A percentile compares a stretch with the other conserved stretches of the same genome.
Evolutionary conservation across 2,329 filamentous ascomycete genomes (phyloP).

Genomic region (Epichloe hybrida): DNA sequence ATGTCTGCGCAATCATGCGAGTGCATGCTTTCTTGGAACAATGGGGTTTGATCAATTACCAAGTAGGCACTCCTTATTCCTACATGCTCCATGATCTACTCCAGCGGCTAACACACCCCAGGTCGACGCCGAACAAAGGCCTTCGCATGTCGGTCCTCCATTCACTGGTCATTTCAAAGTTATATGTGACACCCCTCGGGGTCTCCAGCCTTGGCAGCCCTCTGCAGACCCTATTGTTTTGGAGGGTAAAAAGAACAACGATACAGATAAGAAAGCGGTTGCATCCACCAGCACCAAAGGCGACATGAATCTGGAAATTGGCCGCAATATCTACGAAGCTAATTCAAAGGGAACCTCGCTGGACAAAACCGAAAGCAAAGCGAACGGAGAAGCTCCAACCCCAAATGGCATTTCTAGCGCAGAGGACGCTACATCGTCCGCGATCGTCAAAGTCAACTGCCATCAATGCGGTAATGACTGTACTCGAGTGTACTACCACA

Average conservation of each 20-base stretch:
- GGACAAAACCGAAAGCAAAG: slow-evolving; percentile 54
- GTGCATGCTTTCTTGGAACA: slow-evolving; percentile 96
- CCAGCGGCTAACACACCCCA: slow-evolving; percentile 24
- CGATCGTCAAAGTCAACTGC: slow-evolving; percentile 64
- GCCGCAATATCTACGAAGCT: slow-evolving; percentile 89
- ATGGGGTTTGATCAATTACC: slow-evolving; percentile 98
- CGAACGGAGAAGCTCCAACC: slow-evolving; percentile 58
- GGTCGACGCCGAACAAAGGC: slow-evolving; percentile 92
- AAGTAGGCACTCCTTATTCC: slow-evolving; percentile 41
- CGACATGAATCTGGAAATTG: slow-evolving; percentile 82
- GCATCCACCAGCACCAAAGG: slow-evolving; percentile 55
- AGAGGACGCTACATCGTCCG: slow-evolving; percentile 50
- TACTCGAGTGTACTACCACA: slow-evolving; percentile 49
- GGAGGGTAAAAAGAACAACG: slow-evolving; percentile 45
- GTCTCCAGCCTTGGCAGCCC: slow-evolving; percentile 89
- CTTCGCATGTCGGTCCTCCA: slow-evolving; percentile 87
- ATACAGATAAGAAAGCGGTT: slow-evolving; percentile 62
- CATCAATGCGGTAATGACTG: slow-evolving; percentile 89
- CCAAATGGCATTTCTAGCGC: slow-evolving; percentile 49
- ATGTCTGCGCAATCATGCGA: slow-evolving; percentile 98
- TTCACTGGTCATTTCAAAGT: slow-evolving; percentile 97
- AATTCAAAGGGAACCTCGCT: slow-evolving; percentile 67
- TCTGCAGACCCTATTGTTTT: slow-evolving; percentile 57
- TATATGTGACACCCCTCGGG: slow-evolving; percentile 81
- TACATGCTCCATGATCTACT: not conserved